Base-by-base conservation (phyloP, 495 filamentous ascomycete genomes). In the Tricharina praecox region DNA sequence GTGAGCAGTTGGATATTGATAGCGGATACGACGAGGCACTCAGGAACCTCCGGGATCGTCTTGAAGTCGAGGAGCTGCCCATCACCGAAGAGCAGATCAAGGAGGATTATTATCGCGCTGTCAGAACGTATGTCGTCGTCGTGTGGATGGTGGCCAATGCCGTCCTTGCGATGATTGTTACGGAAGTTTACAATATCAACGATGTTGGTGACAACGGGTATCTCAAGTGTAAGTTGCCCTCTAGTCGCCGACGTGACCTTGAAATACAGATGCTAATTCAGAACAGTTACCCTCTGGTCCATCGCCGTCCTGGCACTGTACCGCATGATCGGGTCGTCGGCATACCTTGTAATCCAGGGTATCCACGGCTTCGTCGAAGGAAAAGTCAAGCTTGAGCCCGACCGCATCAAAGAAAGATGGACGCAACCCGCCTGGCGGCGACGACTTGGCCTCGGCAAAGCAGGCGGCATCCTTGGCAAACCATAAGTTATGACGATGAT, bases 81-180 rank as follows among this genome's bases (percentile, higher is more conserved):
- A 48, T 77, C 18, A 75, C 73, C 32, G 92, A 95, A 47, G 69
- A 75, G 9, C 88, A 95, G 68, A 64, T 81, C 63, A 88, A 96
- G 62, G 86, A 96, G 62, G 92, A 99, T 65, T 99, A 99, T 69
- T 99, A 99, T 69, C 81, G 85, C 54, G 85, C 83, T 37, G 92
- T 99, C 36, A 78, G 92, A 32, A 96, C 92, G 10, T 99, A 99
- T 74, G 93, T 99, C 76, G 92, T 99, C 0, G 78, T 88, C n/a
- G 70, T 76, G 25, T 99, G 92, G 92, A 84, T 99, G 78, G 66
- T 90, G 3, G 75, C 78, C 38, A 99, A 99, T 61, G 81, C 84
- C 10, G 72, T 93, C 51, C 73, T 99, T 8, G 86, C 82, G 50
- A 96, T 99, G 92, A 76, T 78, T 4, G 81, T 96, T 0, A 79